Percentiles rank a stretch among this genome's conserved stretches.
These are phyloP conservation scores for Linnemannia elongata DNA, from an alignment of 192 early-diverging fungal species.

Conservation along the genomic window DNA sequence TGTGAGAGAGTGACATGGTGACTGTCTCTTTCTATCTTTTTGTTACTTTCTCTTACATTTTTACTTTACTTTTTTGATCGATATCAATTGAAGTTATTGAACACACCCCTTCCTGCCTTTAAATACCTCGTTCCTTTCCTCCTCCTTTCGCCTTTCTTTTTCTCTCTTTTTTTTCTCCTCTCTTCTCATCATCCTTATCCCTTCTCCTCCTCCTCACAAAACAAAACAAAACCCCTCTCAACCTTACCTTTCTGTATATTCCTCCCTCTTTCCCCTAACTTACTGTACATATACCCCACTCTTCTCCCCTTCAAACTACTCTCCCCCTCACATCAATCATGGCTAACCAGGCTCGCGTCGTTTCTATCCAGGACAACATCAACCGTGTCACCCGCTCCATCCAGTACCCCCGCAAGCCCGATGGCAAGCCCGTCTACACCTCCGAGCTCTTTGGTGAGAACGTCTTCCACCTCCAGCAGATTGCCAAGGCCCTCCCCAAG, in stretches of 20 bases:
- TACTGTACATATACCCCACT: slow-evolving; percentile 35
- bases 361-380: slow-evolving; percentile 67
- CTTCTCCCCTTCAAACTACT: slow-evolving; percentile 10
- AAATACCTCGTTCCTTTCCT: background rate
- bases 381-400: slow-evolving; percentile 77
- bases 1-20: background rate
- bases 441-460: slow-evolving; percentile 95
- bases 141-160: background rate
- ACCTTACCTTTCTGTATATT: slow-evolving; percentile 7
- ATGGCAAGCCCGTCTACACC: slow-evolving; percentile 81
- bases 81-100: background rate
- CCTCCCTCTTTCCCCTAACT: background rate
- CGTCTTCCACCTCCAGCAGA: slow-evolving; percentile 93
- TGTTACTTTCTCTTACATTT: slow-evolving; percentile 17
- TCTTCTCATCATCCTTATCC: background rate
- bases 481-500: slow-evolving; percentile 94
- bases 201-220: background rate
- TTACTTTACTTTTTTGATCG: slow-evolving; percentile 4
- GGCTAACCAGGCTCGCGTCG: slow-evolving; percentile 62
- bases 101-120: background rate
- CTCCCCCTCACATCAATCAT: slow-evolving; percentile 31
- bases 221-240: background rate
- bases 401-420: slow-evolving; percentile 77
- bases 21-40: background rate
- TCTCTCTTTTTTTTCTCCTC: background rate